Evolutionary conservation across 768 basidiomycete genomes (phyloP).

Genomic region (Scleroderma citrinum): DNA sequence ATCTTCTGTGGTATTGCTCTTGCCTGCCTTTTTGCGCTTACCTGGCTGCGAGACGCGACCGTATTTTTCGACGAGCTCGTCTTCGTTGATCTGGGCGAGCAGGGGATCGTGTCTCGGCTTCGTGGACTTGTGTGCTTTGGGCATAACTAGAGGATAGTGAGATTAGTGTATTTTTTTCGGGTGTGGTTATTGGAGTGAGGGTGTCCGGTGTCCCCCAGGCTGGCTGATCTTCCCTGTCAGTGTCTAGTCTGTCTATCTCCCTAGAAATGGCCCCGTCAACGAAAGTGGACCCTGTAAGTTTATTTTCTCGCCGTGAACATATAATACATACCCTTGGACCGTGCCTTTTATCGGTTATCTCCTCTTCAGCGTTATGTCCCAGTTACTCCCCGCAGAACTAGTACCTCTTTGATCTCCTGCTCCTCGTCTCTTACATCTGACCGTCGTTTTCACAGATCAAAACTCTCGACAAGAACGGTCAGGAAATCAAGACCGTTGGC

Average conservation of each 20-base stretch:
- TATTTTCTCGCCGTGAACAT: not conserved
- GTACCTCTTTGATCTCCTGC: slow-evolving; percentile 7
- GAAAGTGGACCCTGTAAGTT: slow-evolving; percentile 6
- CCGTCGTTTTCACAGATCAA: slow-evolving; percentile 38
- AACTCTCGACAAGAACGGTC: slow-evolving; percentile 68
- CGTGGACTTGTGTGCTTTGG: slow-evolving; percentile 48
- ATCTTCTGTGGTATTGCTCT: slow-evolving; percentile 33
- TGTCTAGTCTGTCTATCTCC: not conserved
- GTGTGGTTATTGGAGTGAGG: not conserved
- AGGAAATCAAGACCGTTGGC: slow-evolving; percentile 76
- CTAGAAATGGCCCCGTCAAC: slow-evolving; percentile 2
- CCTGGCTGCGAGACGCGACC: slow-evolving; percentile 72
- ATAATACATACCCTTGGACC: too few species aligned
- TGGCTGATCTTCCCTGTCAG: not conserved
- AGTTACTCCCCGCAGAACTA: slow-evolving; percentile 12
- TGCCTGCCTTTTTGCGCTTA: slow-evolving; percentile 61
- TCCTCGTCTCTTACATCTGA: slow-evolving; percentile 1
- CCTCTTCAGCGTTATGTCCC: slow-evolving; percentile 14
- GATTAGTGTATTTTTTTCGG: slow-evolving; percentile 3
- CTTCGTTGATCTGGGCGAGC: slow-evolving; percentile 74
- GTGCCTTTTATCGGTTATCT: not conserved
- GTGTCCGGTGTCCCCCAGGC: not conserved
- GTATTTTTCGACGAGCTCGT: slow-evolving; percentile 72
- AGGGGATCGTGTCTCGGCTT: slow-evolving; percentile 84
- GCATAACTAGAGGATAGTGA: slow-evolving; percentile 41